Evolutionary conservation across 495 filamentous ascomycete genomes (phyloP), one percentile per base, ranked within the genome.

Genomic region (Podospora bellae-mahoneyi): DNA sequence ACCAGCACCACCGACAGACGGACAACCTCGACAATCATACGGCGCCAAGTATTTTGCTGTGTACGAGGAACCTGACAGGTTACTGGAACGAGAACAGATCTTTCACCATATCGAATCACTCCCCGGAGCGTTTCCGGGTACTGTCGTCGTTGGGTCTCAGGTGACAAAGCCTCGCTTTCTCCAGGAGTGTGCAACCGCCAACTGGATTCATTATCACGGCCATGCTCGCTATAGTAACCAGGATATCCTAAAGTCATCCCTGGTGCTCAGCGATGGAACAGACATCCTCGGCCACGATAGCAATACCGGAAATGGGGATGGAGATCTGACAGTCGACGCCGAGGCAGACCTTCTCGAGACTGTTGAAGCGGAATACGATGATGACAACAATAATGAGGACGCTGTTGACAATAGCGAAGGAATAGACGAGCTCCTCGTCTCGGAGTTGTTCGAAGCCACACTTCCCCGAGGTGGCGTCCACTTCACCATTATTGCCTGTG

Each of bases 401-500:
- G 13, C 39, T 10, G 5, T 18, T 10, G 59, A 30, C 26, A 13
- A 15, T 10, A 26, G 32, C 10, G 30, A 18, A 18, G 23, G 16
- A 5, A 26, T 26, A 61, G 16, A 26, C 59, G 16, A 32, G 13
- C 58, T 66, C 1, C 48, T 58, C 16, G 57, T 48, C 20, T 15
- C 19, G 3, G 65, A 61, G 10, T 4, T 66, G 20, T 62, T 66
- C 39, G 28, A 19, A 48, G 39, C 39, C 39, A 19, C 34, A 44
- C 34, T 39, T 4, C 7, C 15, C 54, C 10, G 23, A 34, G 23
- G 58, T 58, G 34, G 16, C 65, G n/a, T 48, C 53, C 55, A 26
- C 54, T 13, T n/a, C 34, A 6, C 65, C 39, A 48, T 66, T 18
- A 39, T 66, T n/a, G 65, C 55, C 2, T 66, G 65, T 48, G 65